A percentile compares a stretch with the other conserved stretches of the same genome.
Conservation (phyloP, 139 green algal genomes). For the Nannochloris sp. region DNA sequence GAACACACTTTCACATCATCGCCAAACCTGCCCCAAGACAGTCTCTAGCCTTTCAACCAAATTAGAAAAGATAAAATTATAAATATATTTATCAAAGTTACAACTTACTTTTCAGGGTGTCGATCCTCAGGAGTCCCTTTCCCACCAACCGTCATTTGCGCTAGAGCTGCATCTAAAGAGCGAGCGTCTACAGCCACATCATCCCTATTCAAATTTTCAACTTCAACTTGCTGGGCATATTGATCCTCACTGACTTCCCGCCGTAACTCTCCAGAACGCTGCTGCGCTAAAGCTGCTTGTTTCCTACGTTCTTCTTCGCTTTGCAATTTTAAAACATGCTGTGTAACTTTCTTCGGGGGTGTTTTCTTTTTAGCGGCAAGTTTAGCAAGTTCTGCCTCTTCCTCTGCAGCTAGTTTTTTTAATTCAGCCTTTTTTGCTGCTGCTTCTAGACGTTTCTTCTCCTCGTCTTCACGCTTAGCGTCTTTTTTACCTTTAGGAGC, state of each 20-base stretch:
- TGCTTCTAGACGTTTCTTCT: conserved; percentile 40
- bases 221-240: conserved; percentile 4
- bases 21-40: too few species aligned
- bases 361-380: conserved; percentile 36
- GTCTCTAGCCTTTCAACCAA: too few species aligned
- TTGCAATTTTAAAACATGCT: background rate
- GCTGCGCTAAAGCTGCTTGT: background rate
- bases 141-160: conserved; percentile 40
- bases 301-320: background rate
- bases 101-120: conserved; percentile 62
- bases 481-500: conserved; percentile 45
- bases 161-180: conserved; percentile 47
- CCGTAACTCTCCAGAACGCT: background rate
- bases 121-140: conserved; percentile 31
- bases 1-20: too few species aligned
- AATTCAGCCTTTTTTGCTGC: conserved; percentile 47
- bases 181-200: conserved; percentile 35
- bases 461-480: conserved; percentile 54
- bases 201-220: conserved; percentile 44
- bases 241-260: background rate
- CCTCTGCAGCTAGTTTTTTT: conserved; percentile 49
- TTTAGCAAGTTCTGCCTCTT: conserved; percentile 42
- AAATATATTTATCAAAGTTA: background rate
- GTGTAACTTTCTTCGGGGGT: conserved; percentile 21
- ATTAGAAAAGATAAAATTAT: background rate